A percentile compares a stretch with the other conserved stretches of the same genome.
phyloP scores from a whole-genome alignment of 495 filamentous ascomycete genomes.

The Neurospora tetraspora region DNA sequence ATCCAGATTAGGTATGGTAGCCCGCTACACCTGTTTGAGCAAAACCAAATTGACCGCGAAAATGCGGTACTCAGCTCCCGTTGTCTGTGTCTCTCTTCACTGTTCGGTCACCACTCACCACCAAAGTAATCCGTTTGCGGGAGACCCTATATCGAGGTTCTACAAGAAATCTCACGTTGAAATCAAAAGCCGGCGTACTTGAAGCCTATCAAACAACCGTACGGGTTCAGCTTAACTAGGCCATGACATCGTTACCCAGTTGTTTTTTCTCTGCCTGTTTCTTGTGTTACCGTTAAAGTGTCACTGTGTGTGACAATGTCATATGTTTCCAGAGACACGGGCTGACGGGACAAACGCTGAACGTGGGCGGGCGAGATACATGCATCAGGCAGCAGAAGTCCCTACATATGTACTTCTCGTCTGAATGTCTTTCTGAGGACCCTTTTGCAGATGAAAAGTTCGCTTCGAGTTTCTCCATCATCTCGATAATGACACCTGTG shows the following conservation, averaged over 20 bases:
- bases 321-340: not conserved
- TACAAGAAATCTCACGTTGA: not conserved
- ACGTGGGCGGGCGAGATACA: not conserved
- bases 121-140: not conserved
- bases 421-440: not conserved
- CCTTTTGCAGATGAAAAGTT: not conserved
- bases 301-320: not conserved
- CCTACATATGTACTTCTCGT: not conserved
- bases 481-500: not conserved
- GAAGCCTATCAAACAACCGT: not conserved
- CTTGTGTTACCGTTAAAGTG: not conserved
- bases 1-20: too few relatives aligned
- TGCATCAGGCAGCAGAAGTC: not conserved
- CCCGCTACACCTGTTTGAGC: too few relatives aligned
- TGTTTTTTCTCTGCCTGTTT: too few relatives aligned
- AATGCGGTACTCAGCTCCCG: not conserved
- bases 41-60: too few relatives aligned
- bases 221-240: not conserved
- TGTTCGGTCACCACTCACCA: not conserved
- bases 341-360: not conserved
- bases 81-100: not conserved
- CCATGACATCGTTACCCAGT: too few relatives aligned
- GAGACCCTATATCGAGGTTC: not conserved
- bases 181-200: not conserved
- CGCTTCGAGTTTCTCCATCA: not conserved